Evolutionary conservation across 2,329 filamentous ascomycete species (phyloP), one percentile per base, ranked within the genome.

Genomic region (Neurospora sp.): DNA sequence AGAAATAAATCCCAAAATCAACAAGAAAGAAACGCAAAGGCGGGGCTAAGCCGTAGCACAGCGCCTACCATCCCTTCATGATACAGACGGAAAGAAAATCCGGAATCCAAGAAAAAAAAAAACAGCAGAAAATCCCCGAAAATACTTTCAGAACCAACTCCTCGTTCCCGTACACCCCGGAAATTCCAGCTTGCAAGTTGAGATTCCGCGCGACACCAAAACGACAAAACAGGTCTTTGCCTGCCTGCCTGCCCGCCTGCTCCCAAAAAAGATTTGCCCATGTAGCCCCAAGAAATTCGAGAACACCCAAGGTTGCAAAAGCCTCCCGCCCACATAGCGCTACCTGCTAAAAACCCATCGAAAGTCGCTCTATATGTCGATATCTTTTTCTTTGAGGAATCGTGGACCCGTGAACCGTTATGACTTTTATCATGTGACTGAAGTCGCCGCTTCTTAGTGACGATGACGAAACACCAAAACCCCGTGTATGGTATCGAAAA

Each of bases 311-410:
- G 69, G 69, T 69, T 70, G 68, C 67, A 75, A 68, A 67, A 66
- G 40, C 46, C 66, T 65, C 67, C 57, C 68, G 52, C 52, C 52
- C 52, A 69, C 66, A 68, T 67, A 39, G 67, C 68, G 52, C 69
- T 69, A 8, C 80, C 52, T 33, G 52, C 52, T 62, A 79, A 77
- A 76, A 75, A 77, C 75, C 77, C 74, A 68, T 52, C 38, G 46
- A 69, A 77, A 80, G 79, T 81, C 79, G 79, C 78, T 84, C 84
- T 86, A 86, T 85, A 84, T 83, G 80, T 81, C 79, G 75, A 79
- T 79, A 78, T 78, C 76, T 81, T 84, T 83, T 83, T 81, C 79
- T 81, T 81, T 80, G 78, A 79, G 80, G 78, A 79, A 77, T 81
- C 81, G 83, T 85, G 79, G 76, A 84, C 78, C 82, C 83, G 80